These are phyloP conservation scores for Protomyces arabidopsidicola DNA, from an alignment of 1,139 yeast genomes.

Conservation along the genomic window DNA sequence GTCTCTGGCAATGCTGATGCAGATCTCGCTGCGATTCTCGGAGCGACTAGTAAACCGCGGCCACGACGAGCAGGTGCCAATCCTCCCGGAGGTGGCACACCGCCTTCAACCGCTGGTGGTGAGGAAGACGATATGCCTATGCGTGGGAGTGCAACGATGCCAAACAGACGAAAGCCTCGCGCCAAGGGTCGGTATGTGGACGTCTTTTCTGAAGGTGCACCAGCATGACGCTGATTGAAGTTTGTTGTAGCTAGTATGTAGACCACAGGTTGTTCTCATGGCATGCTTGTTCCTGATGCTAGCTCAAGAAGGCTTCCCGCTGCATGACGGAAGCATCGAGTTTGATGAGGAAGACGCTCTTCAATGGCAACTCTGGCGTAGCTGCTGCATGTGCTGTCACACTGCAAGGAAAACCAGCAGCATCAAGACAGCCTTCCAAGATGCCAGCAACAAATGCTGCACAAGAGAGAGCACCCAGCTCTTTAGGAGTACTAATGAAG, in stretches of 20 bases:
- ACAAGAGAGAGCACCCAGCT: slow-evolving; percentile 72
- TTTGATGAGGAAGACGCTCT: slow-evolving; percentile 80
- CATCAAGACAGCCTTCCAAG: slow-evolving; percentile 80
- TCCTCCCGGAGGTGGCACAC: background rate
- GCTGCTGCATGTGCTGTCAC: slow-evolving; percentile 89
- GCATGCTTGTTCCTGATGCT: background rate
- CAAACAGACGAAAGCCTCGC: background rate
- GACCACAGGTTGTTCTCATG: too few relatives aligned
- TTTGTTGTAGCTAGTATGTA: too few relatives aligned
- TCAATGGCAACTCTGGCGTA: slow-evolving; percentile 54
- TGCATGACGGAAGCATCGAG: slow-evolving; percentile 44
- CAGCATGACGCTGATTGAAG: background rate
- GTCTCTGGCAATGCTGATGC: slow-evolving; percentile 2
- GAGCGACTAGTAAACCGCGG: slow-evolving; percentile 8
- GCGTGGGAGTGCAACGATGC: background rate
- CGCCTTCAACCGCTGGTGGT: background rate
- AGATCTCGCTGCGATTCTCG: slow-evolving; percentile 16
- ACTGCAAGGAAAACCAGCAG: slow-evolving; percentile 70
- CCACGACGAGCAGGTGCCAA: slow-evolving; percentile 4
- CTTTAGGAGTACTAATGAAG: slow-evolving; percentile 75
- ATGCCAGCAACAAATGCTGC: slow-evolving; percentile 88
- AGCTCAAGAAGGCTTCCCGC: slow-evolving; percentile 33
- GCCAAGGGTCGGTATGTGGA: slow-evolving; percentile 15
- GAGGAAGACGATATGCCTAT: background rate
- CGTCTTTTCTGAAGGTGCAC: slow-evolving; percentile 9